Conservation (phyloP, 805 yeast genomes). For the Priceomyces haplophilus region DNA sequence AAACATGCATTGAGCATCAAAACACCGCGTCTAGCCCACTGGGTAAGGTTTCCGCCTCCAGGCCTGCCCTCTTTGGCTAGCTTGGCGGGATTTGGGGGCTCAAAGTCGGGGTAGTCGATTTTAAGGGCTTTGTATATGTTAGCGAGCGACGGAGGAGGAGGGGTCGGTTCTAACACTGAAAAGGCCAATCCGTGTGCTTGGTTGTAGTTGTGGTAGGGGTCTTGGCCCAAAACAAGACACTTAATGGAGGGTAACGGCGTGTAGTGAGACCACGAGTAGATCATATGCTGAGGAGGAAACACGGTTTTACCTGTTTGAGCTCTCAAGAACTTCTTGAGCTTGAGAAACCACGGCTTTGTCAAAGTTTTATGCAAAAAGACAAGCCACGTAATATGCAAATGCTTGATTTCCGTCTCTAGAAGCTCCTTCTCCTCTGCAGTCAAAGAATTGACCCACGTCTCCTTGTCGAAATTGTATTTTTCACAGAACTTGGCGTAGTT, state of each 20-base stretch:
- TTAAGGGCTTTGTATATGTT: slow-evolving; percentile 81
- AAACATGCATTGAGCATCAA: slow-evolving; percentile 81
- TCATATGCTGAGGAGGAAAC: slow-evolving; percentile 74
- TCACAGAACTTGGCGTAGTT: slow-evolving; percentile 14
- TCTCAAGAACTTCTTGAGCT: slow-evolving; percentile 61
- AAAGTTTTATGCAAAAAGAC: slow-evolving; percentile 63
- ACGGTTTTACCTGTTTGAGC: slow-evolving; percentile 50
- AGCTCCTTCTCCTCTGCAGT: slow-evolving; percentile 48
- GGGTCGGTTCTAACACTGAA: slow-evolving; percentile 76
- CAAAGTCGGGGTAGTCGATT: slow-evolving; percentile 64
- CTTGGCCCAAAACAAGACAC: slow-evolving; percentile 89
- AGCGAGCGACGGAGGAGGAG: slow-evolving; percentile 78
- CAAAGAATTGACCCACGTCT: slow-evolving; percentile 48
- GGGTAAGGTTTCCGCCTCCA: slow-evolving; percentile 64
- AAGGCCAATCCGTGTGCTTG: slow-evolving; percentile 98
- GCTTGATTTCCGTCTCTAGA: slow-evolving; percentile 62
- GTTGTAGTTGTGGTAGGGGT: slow-evolving; percentile 88
- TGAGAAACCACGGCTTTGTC: slow-evolving; percentile 79
- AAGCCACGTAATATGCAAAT: slow-evolving; percentile 80
- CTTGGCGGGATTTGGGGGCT: slow-evolving; percentile 43
- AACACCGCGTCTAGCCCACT: slow-evolving; percentile 89
- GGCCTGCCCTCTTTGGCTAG: slow-evolving; percentile 24
- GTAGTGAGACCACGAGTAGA: slow-evolving; percentile 88
- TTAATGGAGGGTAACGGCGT: slow-evolving; percentile 74
- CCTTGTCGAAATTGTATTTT: slow-evolving; percentile 43